phyloP scores from a whole-genome alignment of 495 filamentous ascomycete genomes.

The Xylaria bambusicola region DNA sequence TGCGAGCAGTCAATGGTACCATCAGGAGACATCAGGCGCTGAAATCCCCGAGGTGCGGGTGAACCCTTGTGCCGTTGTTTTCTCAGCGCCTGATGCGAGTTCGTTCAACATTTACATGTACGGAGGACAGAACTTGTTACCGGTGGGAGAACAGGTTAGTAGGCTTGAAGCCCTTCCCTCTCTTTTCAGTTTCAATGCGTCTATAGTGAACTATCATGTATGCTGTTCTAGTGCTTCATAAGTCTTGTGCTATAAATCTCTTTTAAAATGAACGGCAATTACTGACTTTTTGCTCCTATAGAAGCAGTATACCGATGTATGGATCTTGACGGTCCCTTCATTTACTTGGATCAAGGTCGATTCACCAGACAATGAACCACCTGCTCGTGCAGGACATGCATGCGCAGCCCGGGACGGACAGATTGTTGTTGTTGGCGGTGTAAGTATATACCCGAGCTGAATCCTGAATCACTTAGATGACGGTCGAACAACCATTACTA shows the following conservation, averaged over 20 bases:
- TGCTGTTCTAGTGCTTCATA: background rate
- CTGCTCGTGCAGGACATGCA: slow-evolving; percentile 67
- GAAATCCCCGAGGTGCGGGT: slow-evolving; percentile 64
- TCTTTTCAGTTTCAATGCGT: background rate
- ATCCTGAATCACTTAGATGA: no score
- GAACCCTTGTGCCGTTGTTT: slow-evolving; percentile 72
- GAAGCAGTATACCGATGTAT: slow-evolving; percentile 72
- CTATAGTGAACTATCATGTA: no score
- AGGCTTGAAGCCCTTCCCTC: background rate
- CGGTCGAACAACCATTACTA: background rate
- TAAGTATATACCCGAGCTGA: no score
- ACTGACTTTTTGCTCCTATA: slow-evolving; percentile 24
- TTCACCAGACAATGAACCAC: slow-evolving; percentile 52
- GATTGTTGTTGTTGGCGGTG: slow-evolving; percentile 69
- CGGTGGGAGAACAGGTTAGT: slow-evolving; percentile 30
- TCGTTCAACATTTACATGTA: slow-evolving; percentile 76
- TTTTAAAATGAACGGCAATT: background rate
- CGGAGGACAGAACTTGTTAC: slow-evolving; percentile 67
- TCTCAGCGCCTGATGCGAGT: slow-evolving; percentile 68
- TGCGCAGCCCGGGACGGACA: slow-evolving; percentile 70
- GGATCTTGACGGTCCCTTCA: slow-evolving; percentile 72
- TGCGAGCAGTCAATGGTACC: slow-evolving; percentile 74
- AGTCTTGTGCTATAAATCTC: no score
- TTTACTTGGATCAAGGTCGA: slow-evolving; percentile 75
- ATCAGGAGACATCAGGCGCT: slow-evolving; percentile 64